A percentile compares a stretch with the other conserved stretches of the same genome.
These are phyloP conservation scores for Alternaria sp. DNA, from an alignment of 2,329 filamentous ascomycete species.

Conservation along the genomic window DNA sequence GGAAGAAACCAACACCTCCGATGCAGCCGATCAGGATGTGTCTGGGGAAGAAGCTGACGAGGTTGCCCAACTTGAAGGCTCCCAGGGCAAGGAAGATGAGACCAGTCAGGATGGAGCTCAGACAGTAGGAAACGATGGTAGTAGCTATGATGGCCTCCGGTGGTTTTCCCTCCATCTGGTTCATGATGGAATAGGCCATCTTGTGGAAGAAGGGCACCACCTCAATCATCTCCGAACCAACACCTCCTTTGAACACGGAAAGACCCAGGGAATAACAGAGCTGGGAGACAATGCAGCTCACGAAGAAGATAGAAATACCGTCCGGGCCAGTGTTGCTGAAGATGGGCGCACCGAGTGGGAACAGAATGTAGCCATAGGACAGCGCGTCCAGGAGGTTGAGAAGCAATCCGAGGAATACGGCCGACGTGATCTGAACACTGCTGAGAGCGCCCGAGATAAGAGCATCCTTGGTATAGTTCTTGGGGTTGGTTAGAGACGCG, in stretches of 20 bases:
- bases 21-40: slow-evolving; percentile 98
- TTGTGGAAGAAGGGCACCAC: slow-evolving; percentile 99
- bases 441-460: slow-evolving; percentile 70
- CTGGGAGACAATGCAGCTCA: slow-evolving; percentile 95
- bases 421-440: slow-evolving; percentile 76
- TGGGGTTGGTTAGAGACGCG: slow-evolving; percentile 63
- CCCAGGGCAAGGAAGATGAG: slow-evolving; percentile 92
- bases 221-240: slow-evolving; percentile 98
- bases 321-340: slow-evolving; percentile 88
- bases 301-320: slow-evolving; percentile 98
- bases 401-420: slow-evolving; percentile 85
- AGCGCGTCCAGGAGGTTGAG: slow-evolving; percentile 94
- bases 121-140: slow-evolving; percentile 87
- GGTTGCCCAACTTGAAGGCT: slow-evolving; percentile 82
- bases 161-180: slow-evolving; percentile 77
- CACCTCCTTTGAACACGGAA: slow-evolving; percentile 86
- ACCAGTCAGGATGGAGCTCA: slow-evolving; percentile 91
- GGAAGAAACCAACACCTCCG: slow-evolving; percentile 94
- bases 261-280: slow-evolving; percentile 83
- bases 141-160: slow-evolving; percentile 89
- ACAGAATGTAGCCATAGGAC: slow-evolving; percentile 89
- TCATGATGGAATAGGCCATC: slow-evolving; percentile 90
- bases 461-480: slow-evolving; percentile 72
- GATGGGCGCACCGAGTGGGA: slow-evolving; percentile 84
- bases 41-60: slow-evolving; percentile 95